These are phyloP conservation scores for Onygena corvina DNA, from an alignment of 2,329 filamentous ascomycete genomes.

Conservation along the genomic window DNA sequence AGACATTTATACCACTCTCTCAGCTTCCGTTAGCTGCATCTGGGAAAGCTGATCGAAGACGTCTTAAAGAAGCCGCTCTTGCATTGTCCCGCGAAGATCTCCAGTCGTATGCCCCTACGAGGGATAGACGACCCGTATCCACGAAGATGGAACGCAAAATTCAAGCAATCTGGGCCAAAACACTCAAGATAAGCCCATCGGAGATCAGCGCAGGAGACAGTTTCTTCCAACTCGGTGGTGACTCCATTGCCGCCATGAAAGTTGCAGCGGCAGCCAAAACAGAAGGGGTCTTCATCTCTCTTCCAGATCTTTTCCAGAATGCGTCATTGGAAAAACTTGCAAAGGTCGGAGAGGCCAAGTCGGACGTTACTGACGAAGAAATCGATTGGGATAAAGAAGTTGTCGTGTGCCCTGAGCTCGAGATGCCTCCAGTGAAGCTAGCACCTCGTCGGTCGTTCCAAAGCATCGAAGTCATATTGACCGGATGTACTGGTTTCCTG, in stretches of 20 bases:
- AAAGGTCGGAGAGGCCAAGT: not conserved
- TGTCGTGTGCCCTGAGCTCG: not conserved
- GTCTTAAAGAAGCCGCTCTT: conserved; percentile 19
- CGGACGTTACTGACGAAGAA: not conserved
- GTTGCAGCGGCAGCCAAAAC: not conserved
- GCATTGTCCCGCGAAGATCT: conserved; percentile 2
- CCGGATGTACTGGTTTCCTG: conserved; percentile 29
- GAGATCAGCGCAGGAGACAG: conserved; percentile 8
- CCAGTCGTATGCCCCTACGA: not conserved
- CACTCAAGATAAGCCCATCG: conserved; percentile 7
- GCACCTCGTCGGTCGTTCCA: not conserved
- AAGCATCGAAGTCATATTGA: conserved; percentile 15
- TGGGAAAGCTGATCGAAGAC: conserved; percentile 25
- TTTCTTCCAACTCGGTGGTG: conserved; percentile 10
- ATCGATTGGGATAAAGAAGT: conserved; percentile 11
- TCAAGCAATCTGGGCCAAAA: conserved; percentile 11
- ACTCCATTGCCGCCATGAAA: conserved; percentile 9
- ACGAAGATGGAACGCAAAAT: conserved; percentile 9
- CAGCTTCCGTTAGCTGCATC: conserved; percentile 24
- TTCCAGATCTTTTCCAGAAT: conserved; percentile 11
- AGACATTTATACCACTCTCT: conserved; percentile 9
- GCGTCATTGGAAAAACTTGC: conserved; percentile 8
- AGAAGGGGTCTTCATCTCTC: not conserved
- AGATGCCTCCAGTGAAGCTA: not conserved
- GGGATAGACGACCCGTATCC: conserved; percentile 5